Evolutionary conservation across 2,329 filamentous ascomycete species (phyloP), one percentile per base, ranked within the genome.

Genomic region (Dothistroma pini): DNA sequence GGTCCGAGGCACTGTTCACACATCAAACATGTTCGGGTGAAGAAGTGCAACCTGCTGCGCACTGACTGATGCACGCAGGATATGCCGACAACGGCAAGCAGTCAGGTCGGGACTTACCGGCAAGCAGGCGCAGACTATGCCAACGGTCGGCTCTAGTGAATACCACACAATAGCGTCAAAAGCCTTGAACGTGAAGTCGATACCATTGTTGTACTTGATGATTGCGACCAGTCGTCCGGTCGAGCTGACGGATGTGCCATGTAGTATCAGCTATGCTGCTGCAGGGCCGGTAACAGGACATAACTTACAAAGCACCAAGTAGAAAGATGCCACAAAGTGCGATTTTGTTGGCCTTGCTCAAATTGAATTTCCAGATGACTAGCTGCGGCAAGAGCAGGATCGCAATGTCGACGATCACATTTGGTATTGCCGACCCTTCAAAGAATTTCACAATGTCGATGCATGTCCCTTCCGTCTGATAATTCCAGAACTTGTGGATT

Each of bases 61-160:
- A 29, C 6, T 29, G 3, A 29, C 3, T 2, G 6, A 29, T 29
- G 25, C 2, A 29, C 25, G 25, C 25, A 29, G 25, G 25, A 29
- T 29, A 29, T 29, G 25, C 25, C 25, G 6, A 2, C 25, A 29
- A 29, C 2, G 25, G 25, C 25, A 29, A 29, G 25, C 25, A 29
- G 25, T 29, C 25, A 29, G 6, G 25, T 2, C 41, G 8, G n/a
- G 16, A 44, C 41, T 44, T 44, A 44, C 41, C 4, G 62, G 62
- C 14, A 64, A 47, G 47, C 62, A 64, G 11, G 62, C 62, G 54
- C 56, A 64, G 34, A 54, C 34, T 56, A 64, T 64, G 19, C 62
- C 62, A n/a, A 62, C 44, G 2, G 56, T 48, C n/a, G 62, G 62
- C 35, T 64, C 62, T 16, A 62, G 47, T 10, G 62, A 62, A 44